Percentiles rank a stretch among this genome's conserved stretches.
These are phyloP conservation scores for Ceratocystis huliohia DNA, from an alignment of 2,329 filamentous ascomycete species.

Conservation along the genomic window DNA sequence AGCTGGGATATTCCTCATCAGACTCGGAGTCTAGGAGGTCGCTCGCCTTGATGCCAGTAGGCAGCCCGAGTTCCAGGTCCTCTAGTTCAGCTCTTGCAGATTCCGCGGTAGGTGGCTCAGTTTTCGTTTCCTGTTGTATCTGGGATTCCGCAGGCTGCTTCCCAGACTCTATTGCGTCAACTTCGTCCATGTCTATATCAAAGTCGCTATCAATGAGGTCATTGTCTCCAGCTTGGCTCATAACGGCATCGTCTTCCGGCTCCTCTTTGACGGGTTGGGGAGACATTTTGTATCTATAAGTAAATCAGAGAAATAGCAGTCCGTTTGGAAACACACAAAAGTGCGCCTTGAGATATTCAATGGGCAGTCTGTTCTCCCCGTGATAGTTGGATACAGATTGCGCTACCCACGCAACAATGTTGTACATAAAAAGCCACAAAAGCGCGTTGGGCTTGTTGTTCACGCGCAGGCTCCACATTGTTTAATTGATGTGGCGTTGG, in stretches of 20 bases:
- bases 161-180: slow-evolving; percentile 22
- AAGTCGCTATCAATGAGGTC: slow-evolving; percentile 19
- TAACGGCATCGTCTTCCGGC: slow-evolving; percentile 30
- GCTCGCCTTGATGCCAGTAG: slow-evolving; percentile 28
- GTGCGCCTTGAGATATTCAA: background rate
- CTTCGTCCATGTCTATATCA: slow-evolving; percentile 22
- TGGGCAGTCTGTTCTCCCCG: no score
- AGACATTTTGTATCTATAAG: background rate
- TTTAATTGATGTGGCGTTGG: slow-evolving; percentile 15
- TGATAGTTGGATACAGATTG: no score
- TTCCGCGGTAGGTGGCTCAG: background rate
- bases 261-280: slow-evolving; percentile 10
- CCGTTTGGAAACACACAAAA: background rate
- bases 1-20: slow-evolving; percentile 45
- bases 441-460: background rate
- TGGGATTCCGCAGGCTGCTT: slow-evolving; percentile 14
- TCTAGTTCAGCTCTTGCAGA: slow-evolving; percentile 39
- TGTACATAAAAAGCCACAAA: background rate
- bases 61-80: background rate
- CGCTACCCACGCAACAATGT: no score
- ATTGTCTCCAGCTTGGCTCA: slow-evolving; percentile 25
- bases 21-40: slow-evolving; percentile 46
- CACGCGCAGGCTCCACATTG: slow-evolving; percentile 3
- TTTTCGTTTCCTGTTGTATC: background rate
- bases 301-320: background rate